These are phyloP conservation scores for Saturnispora sanitii DNA, from an alignment of 805 yeast species.

Conservation along the genomic window DNA sequence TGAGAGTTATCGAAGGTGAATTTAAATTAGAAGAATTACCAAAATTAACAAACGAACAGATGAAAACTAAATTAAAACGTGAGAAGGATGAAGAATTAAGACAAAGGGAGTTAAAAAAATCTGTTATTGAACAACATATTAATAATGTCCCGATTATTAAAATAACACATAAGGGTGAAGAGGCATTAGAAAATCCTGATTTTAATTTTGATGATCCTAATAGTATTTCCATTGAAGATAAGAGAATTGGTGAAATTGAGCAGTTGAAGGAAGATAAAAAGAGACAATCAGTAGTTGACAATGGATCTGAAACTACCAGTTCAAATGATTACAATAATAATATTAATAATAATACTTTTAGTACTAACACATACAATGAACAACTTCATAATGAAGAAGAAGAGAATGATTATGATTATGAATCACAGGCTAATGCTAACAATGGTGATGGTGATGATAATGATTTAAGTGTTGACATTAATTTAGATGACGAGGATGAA, in stretches of 20 bases:
- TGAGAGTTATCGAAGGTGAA: slow-evolving; percentile 44
- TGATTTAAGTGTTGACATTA: slow-evolving; percentile 10
- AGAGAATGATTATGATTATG: no score
- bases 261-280: slow-evolving; percentile 13
- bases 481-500: slow-evolving; percentile 14
- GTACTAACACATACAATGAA: no score
- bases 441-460: slow-evolving; percentile 7
- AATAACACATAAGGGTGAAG: slow-evolving; percentile 85
- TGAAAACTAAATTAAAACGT: slow-evolving; percentile 62
- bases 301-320: slow-evolving; percentile 7
- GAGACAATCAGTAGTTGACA: slow-evolving; percentile 9
- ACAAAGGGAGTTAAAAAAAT: slow-evolving; percentile 55
- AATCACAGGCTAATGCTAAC: slow-evolving; percentile 9
- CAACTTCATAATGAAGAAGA: no score
- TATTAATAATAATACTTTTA: no score
- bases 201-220: slow-evolving; percentile 18
- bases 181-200: slow-evolving; percentile 50
- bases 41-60: slow-evolving; percentile 58
- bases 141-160: slow-evolving; percentile 49
- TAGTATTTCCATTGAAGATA: slow-evolving; percentile 18
- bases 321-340: neutral
- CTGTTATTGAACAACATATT: slow-evolving; percentile 42
- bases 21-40: slow-evolving; percentile 52
- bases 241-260: slow-evolving; percentile 19
- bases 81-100: slow-evolving; percentile 62